Evolutionary conservation across 139 green algal species (phyloP).

Genomic region (Yamagishiella unicocca): DNA sequence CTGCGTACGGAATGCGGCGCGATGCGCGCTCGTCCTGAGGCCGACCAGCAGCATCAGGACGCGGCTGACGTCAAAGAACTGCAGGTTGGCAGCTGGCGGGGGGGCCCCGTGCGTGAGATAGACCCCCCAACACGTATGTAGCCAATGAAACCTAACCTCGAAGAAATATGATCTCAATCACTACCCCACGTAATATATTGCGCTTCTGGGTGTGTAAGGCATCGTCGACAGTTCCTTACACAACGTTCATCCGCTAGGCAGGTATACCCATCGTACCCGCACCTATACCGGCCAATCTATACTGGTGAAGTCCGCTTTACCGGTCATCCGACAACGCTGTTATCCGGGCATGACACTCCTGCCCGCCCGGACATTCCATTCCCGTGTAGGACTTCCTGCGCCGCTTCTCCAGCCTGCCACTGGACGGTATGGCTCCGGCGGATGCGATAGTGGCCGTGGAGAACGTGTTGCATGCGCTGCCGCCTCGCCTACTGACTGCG

Average conservation of each 20-base stretch:
- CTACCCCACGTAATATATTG: too few species aligned
- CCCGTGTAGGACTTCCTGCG: constrained; percentile 13
- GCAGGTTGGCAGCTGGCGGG: background rate
- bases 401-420: constrained; percentile 3
- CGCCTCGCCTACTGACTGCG: constrained; percentile 4
- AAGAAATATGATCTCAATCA: too few species aligned
- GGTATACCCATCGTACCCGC: too few species aligned
- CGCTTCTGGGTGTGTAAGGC: background rate
- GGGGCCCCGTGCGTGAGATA: background rate
- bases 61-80: background rate
- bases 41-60: too few species aligned
- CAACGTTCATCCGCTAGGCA: background rate
- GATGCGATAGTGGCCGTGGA: constrained; percentile 12
- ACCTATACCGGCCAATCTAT: background rate
- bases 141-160: too few species aligned
- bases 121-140: too few species aligned
- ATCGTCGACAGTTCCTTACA: too few species aligned
- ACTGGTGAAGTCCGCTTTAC: background rate
- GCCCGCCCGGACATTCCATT: background rate
- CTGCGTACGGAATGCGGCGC: background rate
- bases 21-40: background rate
- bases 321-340: too few species aligned
- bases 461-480: background rate
- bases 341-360: too few species aligned
- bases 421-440: background rate